A percentile compares a stretch with the other conserved stretches of the same genome.
Evolutionary conservation across 345 rosid genomes (phyloP).

Genomic region (Brassica juncea): DNA sequence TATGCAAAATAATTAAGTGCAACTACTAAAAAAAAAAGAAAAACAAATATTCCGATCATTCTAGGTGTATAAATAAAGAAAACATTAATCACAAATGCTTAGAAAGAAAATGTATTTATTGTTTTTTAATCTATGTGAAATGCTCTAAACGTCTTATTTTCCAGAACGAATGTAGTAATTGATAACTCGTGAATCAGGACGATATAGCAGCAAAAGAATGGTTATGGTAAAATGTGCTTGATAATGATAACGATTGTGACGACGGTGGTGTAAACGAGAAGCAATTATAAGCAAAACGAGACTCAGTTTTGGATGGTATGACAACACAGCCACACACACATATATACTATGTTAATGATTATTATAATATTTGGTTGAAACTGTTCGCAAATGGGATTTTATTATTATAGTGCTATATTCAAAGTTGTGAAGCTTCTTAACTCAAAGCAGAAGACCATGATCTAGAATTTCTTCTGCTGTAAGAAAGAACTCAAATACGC

Average conservation of each 20-base stretch:
- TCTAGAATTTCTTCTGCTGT: conserved; percentile 29
- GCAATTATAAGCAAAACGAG: not conserved
- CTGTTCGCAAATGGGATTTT: conserved; percentile 10
- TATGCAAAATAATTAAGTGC: not conserved
- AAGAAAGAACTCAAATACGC: conserved; percentile 33
- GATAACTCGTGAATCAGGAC: not conserved
- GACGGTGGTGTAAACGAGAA: not conserved
- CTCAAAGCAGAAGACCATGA: conserved; percentile 20
- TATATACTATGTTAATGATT: not conserved
- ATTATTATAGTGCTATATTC: not conserved
- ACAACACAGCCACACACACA: not conserved
- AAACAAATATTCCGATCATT: too few species aligned
- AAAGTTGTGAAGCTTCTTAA: conserved; percentile 29
- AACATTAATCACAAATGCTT: not conserved
- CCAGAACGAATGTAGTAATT: too few species aligned
- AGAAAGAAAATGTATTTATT: too few species aligned
- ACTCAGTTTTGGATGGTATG: not conserved
- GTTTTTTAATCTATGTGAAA: too few species aligned
- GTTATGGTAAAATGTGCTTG: not conserved
- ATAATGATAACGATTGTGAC: not conserved
- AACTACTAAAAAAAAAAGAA: not conserved
- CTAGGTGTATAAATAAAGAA: not conserved
- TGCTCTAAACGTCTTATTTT: too few species aligned
- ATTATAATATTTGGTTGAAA: conserved; percentile 6
- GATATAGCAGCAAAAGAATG: not conserved